phyloP scores from a whole-genome alignment of 1,139 yeast species.

The Geotrichum restrictum region DNA sequence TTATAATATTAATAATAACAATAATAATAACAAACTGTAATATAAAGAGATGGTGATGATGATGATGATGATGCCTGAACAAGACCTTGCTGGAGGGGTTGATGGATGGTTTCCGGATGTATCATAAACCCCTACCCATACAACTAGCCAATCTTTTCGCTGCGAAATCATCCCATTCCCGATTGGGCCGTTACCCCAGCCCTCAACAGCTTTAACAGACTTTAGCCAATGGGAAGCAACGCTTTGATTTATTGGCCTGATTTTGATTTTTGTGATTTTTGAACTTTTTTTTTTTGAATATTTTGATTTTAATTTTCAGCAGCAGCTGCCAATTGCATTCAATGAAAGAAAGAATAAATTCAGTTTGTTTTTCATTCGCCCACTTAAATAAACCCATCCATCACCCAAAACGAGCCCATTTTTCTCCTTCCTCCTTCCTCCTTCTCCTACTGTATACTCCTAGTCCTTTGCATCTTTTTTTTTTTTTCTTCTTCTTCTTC shows the following conservation, averaged over 20 bases:
- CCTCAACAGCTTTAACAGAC: background rate
- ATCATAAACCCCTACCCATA: background rate
- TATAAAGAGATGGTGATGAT: too few species aligned
- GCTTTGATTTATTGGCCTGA: conserved; percentile 8
- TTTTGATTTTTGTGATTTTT: background rate
- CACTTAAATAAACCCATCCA: too few species aligned
- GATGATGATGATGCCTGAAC: too few species aligned
- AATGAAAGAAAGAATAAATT: background rate
- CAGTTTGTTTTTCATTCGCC: too few species aligned
- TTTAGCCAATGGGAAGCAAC: conserved; percentile 1
- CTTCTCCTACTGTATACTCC: background rate
- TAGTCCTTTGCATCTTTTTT: background rate
- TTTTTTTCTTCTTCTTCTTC: background rate
- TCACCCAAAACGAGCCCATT: too few species aligned
- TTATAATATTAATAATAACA: too few species aligned
- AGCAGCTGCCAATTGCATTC: too few species aligned
- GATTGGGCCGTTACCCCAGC: background rate
- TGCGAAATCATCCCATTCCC: background rate
- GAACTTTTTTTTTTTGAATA: background rate
- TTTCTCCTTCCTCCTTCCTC: background rate
- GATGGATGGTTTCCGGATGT: too few species aligned
- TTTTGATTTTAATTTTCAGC: background rate
- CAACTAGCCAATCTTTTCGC: conserved; percentile 1
- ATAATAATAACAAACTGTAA: too few species aligned
- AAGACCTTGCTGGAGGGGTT: too few species aligned